Evolutionary conservation across 768 basidiomycete species (phyloP).

Genomic region (Suillus bovinus): DNA sequence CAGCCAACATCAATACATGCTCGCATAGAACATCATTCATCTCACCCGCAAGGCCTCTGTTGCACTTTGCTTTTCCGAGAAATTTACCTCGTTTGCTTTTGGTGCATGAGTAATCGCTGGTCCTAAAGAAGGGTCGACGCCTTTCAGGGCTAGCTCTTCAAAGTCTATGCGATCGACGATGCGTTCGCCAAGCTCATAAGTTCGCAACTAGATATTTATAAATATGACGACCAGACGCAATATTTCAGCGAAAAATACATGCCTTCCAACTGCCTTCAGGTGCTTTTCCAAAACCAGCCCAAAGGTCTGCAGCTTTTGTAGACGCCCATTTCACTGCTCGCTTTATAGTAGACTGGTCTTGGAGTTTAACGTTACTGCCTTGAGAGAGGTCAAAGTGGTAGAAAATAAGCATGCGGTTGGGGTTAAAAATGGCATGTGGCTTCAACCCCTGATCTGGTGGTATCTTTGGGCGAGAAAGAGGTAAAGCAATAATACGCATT

Average conservation of each 20-base stretch:
- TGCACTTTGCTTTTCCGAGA: conserved; percentile 8
- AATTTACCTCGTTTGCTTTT: conserved; percentile 20
- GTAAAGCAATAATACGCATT: conserved; percentile 51
- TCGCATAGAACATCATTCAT: neutral
- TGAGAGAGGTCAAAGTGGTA: conserved; percentile 40
- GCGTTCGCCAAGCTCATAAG: conserved; percentile 65
- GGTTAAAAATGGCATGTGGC: conserved; percentile 11
- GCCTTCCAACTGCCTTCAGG: conserved; percentile 74
- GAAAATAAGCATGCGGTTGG: conserved; percentile 36
- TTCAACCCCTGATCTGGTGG: conserved; percentile 13
- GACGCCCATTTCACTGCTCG: conserved; percentile 45
- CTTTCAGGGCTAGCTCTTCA: conserved; percentile 76
- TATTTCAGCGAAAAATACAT: conserved; percentile 21
- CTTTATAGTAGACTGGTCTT: conserved; percentile 27
- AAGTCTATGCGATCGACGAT: conserved; percentile 74
- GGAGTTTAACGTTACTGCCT: conserved; percentile 37
- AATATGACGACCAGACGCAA: neutral
- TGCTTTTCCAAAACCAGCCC: conserved; percentile 71
- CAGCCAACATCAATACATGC: neutral
- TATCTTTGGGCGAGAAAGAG: conserved; percentile 32
- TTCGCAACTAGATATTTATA: conserved; percentile 47
- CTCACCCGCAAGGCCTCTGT: conserved; percentile 5
- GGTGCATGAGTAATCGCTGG: conserved; percentile 43
- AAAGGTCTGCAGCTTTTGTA: conserved; percentile 53
- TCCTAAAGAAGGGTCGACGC: conserved; percentile 67